A percentile compares a stretch with the other conserved stretches of the same genome.
phyloP scores from a whole-genome alignment of 2,329 filamentous ascomycete genomes.

The Bipolaris victoriae region DNA sequence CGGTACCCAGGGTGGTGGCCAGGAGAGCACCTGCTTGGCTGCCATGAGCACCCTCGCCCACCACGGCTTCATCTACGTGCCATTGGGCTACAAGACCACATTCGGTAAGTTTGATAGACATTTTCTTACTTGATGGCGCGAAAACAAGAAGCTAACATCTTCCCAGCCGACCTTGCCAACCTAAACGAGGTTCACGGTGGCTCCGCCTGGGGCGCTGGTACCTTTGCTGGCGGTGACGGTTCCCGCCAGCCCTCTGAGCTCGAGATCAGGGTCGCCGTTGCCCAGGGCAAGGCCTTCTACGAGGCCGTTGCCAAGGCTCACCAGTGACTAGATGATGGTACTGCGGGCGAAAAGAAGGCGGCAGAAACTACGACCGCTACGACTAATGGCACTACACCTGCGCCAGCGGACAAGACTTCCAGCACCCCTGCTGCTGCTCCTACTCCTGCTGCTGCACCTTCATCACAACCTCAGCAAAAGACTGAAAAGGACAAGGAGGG shows the following conservation, averaged over 20 bases:
- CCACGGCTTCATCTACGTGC: slow-evolving; percentile 97
- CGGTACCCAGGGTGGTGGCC: slow-evolving; percentile 81
- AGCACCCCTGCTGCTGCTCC: slow-evolving; percentile 14
- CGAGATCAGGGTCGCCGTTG: slow-evolving; percentile 79
- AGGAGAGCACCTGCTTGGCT: slow-evolving; percentile 84
- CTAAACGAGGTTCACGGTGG: slow-evolving; percentile 84
- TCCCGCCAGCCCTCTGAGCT: slow-evolving; percentile 76
- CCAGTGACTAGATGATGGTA: slow-evolving; percentile 76
- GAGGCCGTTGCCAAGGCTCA: slow-evolving; percentile 73
- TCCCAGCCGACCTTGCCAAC: slow-evolving; percentile 65
- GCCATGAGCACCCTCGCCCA: slow-evolving; percentile 86
- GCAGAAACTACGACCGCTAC: slow-evolving; percentile 19
- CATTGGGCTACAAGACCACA: slow-evolving; percentile 84
- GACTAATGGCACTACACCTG: slow-evolving; percentile 21
- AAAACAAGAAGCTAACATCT: neutral
- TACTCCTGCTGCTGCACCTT: slow-evolving; percentile 21
- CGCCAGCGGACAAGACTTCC: slow-evolving; percentile 35
- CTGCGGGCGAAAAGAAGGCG: slow-evolving; percentile 11
- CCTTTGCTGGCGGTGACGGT: slow-evolving; percentile 79
- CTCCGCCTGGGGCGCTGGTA: slow-evolving; percentile 90
- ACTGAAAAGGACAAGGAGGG: slow-evolving; percentile 62
- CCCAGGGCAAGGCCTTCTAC: slow-evolving; percentile 88
- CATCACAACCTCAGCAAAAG: slow-evolving; percentile 35
- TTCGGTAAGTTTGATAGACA: slow-evolving; percentile 57
- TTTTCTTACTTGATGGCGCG: no score